Percentiles rank a stretch among this genome's conserved stretches.
These are phyloP conservation scores for Crucibulum laeve DNA, from an alignment of 768 basidiomycete species.

Conservation along the genomic window DNA sequence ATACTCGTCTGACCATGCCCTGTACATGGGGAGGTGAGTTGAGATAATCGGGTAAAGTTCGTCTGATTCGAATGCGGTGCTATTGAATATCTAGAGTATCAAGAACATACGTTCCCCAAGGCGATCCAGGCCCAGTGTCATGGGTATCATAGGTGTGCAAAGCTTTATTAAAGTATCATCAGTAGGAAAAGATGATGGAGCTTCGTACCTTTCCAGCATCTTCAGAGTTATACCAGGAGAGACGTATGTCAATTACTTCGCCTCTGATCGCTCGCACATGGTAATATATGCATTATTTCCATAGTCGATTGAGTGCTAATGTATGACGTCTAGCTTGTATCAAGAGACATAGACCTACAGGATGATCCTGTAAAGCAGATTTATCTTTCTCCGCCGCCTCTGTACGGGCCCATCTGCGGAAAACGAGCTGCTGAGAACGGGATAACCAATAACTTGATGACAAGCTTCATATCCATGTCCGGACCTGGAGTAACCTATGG, in stretches of 20 bases:
- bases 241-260: slow-evolving; percentile 54
- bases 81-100: slow-evolving; percentile 35
- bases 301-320: neutral
- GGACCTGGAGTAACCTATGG: slow-evolving; percentile 29
- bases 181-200: neutral
- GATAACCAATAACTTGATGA: slow-evolving; percentile 51
- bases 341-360: neutral
- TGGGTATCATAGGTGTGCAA: slow-evolving; percentile 30
- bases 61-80: too few species aligned
- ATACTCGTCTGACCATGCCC: slow-evolving; percentile 48
- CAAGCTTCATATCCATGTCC: slow-evolving; percentile 50
- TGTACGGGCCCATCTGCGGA: slow-evolving; percentile 47
- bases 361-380: neutral
- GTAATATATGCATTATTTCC: slow-evolving; percentile 27
- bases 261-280: slow-evolving; percentile 78
- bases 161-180: neutral
- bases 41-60: neutral
- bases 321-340: neutral
- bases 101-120: slow-evolving; percentile 37
- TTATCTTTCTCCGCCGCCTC: slow-evolving; percentile 45
- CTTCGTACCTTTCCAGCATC: slow-evolving; percentile 27
- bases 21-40: slow-evolving; percentile 44
- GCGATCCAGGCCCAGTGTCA: slow-evolving; percentile 31
- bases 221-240: slow-evolving; percentile 58
- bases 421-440: slow-evolving; percentile 29